Evolutionary conservation across 352 stramenopile genomes (phyloP), one percentile per base, ranked within the genome.

Genomic region (Proteromonas lacertae): DNA sequence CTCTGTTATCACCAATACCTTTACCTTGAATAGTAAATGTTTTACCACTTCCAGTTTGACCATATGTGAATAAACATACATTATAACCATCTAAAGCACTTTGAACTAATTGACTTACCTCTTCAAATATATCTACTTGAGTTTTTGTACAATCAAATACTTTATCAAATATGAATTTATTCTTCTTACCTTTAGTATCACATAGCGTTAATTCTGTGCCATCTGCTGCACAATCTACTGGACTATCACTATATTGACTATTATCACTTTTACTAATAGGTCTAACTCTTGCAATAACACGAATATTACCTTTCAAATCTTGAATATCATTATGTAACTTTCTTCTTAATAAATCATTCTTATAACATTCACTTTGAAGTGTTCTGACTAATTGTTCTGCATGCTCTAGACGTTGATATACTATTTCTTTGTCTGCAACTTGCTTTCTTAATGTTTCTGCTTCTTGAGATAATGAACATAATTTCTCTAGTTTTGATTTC

Each of bases 321-420:
- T 98, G 50, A 7, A 99, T 90, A n/a, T 68, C 71, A 57, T 98
- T 98, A 60, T 98, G 87, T 47, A 99, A 64, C 37, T 90, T 71
- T 13, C 83, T 62, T 3, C 84, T 65, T 19, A n/a, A n/a, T n/a
- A n/a, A n/a, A n/a, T n/a, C n/a, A n/a, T n/a, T n/a, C n/a, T n/a
- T n/a, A n/a, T n/a, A n/a, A n/a, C n/a, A n/a, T n/a, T n/a, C n/a
- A n/a, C n/a, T n/a, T n/a, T n/a, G n/a, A n/a, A n/a, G n/a, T n/a
- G n/a, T n/a, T n/a, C n/a, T n/a, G n/a, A n/a, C n/a, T n/a, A n/a
- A n/a, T n/a, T n/a, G n/a, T n/a, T n/a, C n/a, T n/a, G n/a, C n/a
- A n/a, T n/a, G n/a, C n/a, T n/a, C n/a, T n/a, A n/a, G n/a, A n/a
- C n/a, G n/a, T n/a, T n/a, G n/a, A n/a, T n/a, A n/a, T n/a, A n/a